Percentiles rank a stretch among this genome's conserved stretches.
These are phyloP conservation scores for Dillenia turbinata DNA, from an alignment of 164 flowering plant species.

Conservation along the genomic window DNA sequence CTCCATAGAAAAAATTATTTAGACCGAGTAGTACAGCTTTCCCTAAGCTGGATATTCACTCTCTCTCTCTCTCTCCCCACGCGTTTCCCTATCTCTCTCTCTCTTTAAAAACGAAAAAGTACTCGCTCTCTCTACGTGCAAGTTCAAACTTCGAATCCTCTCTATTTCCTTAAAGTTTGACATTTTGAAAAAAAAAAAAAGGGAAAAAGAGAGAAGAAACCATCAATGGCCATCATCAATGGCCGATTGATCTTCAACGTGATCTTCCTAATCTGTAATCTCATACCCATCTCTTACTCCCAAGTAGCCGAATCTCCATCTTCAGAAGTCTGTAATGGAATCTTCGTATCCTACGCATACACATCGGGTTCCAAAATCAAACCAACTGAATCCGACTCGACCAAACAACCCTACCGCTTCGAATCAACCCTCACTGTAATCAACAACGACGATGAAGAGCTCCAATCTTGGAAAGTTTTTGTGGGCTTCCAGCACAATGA, in stretches of 20 bases:
- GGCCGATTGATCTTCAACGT: neutral
- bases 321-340: conserved; percentile 48
- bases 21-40: neutral
- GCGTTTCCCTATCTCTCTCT: no score
- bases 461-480: conserved; percentile 24
- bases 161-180: no score
- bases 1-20: no score
- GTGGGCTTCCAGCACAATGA: conserved; percentile 4
- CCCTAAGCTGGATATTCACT: neutral
- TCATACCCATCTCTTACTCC: conserved; percentile 1
- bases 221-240: no score
- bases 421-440: no score
- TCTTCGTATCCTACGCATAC: conserved; percentile 52
- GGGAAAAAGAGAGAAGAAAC: no score
- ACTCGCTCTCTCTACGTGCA: neutral
- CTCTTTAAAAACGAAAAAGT: no score
- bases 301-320: conserved; percentile 2
- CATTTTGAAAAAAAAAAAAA: no score
- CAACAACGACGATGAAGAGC: no score
- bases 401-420: neutral
- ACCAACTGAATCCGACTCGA: conserved; percentile 17
- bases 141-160: no score
- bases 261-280: neutral
- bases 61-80: no score
- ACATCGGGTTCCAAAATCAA: conserved; percentile 26